Evolutionary conservation across 2,329 filamentous ascomycete species (phyloP), one percentile per base, ranked within the genome.

Genomic region (Bipolaris zeicola): DNA sequence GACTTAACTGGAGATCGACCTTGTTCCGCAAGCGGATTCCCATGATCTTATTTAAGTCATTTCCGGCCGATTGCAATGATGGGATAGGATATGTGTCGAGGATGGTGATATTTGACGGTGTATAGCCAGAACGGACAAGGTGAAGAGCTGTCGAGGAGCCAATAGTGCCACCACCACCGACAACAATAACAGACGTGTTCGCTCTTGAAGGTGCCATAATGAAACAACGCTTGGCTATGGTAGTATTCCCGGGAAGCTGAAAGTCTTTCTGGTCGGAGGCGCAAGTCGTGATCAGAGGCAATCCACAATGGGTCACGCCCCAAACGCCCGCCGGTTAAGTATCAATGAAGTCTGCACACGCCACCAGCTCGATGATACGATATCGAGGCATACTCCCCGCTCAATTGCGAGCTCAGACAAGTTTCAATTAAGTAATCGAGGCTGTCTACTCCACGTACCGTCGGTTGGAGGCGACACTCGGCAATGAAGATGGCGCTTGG

Each of bases 111-210:
- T 80, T 76, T 0, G 76, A 70, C 3, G 70, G 68, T 37, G 73
- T 76, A 63, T 82, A 83, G 38, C 81, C 81, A 48, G 78, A 73
- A 28, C 80, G 76, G 24, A 81, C 78, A 5, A 84, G 74, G 61
- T 83, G 78, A 18, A 82, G 72, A n/a, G 82, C 81, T n/a, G 81
- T 82, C 3, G 79, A 81, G 33, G 77, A 78, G 11, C 82, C 82
- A 71, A 82, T 83, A 0, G 81, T 82, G 8, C 82, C 82, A 20
- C 79, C 81, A 28, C 82, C 82, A n/a, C 81, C 77, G 26, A 82
- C 73, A 16, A 81, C 70, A 42, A 83, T 69, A 20, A 73, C 60
- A 8, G 61, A 71, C 1, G 62, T 65, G 22, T 55, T 63, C n/a
- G 52, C 52, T 38, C 67, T 61, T 41, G 61, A 64, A 22, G 49